Conservation (phyloP, 305 asterid genomes). For the Solanum aculeatissimum region DNA sequence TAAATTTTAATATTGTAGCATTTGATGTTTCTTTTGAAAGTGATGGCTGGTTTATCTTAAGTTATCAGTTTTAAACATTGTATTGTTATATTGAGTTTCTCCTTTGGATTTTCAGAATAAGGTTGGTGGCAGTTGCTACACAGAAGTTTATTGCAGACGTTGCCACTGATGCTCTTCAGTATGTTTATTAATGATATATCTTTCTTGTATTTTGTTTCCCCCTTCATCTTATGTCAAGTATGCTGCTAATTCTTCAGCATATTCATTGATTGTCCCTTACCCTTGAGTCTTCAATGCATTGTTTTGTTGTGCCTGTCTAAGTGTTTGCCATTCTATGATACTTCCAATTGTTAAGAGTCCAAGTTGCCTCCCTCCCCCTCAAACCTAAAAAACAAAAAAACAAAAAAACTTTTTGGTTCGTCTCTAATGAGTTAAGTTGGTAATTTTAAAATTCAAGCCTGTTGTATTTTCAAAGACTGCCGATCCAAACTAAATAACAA, state of each 20-base stretch:
- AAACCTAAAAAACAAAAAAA: not conserved
- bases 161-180: conserved; percentile 97
- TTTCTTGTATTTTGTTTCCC: not conserved
- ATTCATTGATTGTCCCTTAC: not conserved
- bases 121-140: conserved; percentile 97
- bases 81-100: not conserved
- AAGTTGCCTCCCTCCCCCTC: not conserved
- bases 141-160: conserved; percentile 93
- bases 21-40: not conserved
- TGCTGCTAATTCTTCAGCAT: not conserved
- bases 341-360: not conserved
- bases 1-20: not conserved
- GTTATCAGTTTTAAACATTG: not conserved
- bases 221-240: not conserved
- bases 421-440: not conserved
- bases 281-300: not conserved
- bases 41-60: not conserved
- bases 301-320: not conserved
- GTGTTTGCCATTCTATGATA: not conserved
- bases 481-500: not conserved
- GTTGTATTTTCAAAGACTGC: not conserved
- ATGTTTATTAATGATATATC: conserved; percentile 15
- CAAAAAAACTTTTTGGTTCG: not conserved
- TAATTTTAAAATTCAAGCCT: not conserved
- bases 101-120: conserved; percentile 40